Conservation (phyloP, 2,329 filamentous ascomycete genomes). For the Sordariomycetes sp. region DNA sequence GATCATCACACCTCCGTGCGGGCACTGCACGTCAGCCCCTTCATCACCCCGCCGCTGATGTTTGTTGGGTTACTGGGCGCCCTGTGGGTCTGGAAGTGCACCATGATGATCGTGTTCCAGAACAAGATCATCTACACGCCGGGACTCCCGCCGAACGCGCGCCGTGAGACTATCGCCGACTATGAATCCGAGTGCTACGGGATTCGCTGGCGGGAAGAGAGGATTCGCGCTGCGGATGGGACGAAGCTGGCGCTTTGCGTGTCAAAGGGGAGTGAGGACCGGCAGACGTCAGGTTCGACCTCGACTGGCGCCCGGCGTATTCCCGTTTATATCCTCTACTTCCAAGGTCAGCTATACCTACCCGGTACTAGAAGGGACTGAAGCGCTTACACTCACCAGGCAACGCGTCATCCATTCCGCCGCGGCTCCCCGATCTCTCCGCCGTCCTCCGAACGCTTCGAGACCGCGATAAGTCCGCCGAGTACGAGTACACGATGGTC, state of each 20-base stretch:
- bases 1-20: background rate
- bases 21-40: slow-evolving; percentile 7
- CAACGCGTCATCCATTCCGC: slow-evolving; percentile 45
- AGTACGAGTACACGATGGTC: slow-evolving; percentile 30
- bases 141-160: slow-evolving; percentile 56
- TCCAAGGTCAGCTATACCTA: slow-evolving; percentile 30
- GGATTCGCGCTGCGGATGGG: slow-evolving; percentile 47
- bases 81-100: slow-evolving; percentile 54
- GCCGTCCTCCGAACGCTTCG: slow-evolving; percentile 32
- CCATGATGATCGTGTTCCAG: slow-evolving; percentile 65
- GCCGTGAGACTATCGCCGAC: slow-evolving; percentile 51
- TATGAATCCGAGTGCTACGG: slow-evolving; percentile 46
- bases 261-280: slow-evolving; percentile 17
- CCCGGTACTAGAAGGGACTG: slow-evolving; percentile 7
- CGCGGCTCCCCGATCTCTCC: slow-evolving; percentile 42
- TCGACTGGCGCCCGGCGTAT: slow-evolving; percentile 5
- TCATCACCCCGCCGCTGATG: slow-evolving; percentile 51
- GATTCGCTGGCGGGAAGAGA: slow-evolving; percentile 54
- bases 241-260: slow-evolving; percentile 50
- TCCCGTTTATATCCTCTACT: slow-evolving; percentile 41
- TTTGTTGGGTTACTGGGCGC: slow-evolving; percentile 52
- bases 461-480: slow-evolving; percentile 18
- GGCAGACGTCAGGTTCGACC: slow-evolving; percentile 5
- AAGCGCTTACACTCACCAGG: slow-evolving; percentile 20
- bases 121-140: slow-evolving; percentile 77